Conservation (phyloP, 306 rosid species). For the Fagus sylvatica region DNA sequence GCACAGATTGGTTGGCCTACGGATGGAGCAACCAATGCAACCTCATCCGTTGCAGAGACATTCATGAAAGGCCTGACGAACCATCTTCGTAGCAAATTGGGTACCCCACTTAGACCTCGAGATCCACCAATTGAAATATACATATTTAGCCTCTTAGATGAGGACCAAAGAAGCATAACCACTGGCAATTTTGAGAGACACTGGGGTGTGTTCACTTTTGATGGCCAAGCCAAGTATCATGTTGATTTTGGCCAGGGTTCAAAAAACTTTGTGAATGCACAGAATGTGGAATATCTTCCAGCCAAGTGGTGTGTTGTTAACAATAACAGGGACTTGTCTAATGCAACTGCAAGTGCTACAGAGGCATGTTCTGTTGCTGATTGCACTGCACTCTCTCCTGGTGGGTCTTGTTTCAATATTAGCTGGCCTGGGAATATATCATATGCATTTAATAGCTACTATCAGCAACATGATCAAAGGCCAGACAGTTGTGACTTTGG, state of each 20-base stretch:
- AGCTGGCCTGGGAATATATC: slow-evolving; percentile 85
- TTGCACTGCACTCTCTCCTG: slow-evolving; percentile 68
- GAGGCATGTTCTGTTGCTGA: slow-evolving; percentile 76
- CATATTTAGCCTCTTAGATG: slow-evolving; percentile 77
- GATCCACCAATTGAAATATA: slow-evolving; percentile 63
- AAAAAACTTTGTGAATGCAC: slow-evolving; percentile 64
- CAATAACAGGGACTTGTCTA: slow-evolving; percentile 72
- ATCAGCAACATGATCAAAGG: slow-evolving; percentile 85
- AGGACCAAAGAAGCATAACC: slow-evolving; percentile 70
- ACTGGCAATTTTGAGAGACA: slow-evolving; percentile 79
- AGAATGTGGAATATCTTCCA: slow-evolving; percentile 75
- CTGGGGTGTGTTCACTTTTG: slow-evolving; percentile 94
- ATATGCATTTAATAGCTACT: slow-evolving; percentile 83
- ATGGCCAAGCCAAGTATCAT: slow-evolving; percentile 90
- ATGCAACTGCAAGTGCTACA: slow-evolving; percentile 58
- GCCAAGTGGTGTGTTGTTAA: slow-evolving; percentile 91
- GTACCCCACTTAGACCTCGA: slow-evolving; percentile 72
- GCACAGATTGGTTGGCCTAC: slow-evolving; percentile 98
- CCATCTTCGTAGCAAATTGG: slow-evolving; percentile 60
- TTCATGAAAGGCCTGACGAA: slow-evolving; percentile 74
- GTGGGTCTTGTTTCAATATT: slow-evolving; percentile 85
- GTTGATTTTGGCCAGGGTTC: slow-evolving; percentile 62
- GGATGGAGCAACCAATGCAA: slow-evolving; percentile 78
- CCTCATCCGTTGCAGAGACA: slow-evolving; percentile 58
- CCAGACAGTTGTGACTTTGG: slow-evolving; percentile 73